Evolutionary conservation across 495 filamentous ascomycete genomes (phyloP).

Genomic region (Podospora fimiseda): DNA sequence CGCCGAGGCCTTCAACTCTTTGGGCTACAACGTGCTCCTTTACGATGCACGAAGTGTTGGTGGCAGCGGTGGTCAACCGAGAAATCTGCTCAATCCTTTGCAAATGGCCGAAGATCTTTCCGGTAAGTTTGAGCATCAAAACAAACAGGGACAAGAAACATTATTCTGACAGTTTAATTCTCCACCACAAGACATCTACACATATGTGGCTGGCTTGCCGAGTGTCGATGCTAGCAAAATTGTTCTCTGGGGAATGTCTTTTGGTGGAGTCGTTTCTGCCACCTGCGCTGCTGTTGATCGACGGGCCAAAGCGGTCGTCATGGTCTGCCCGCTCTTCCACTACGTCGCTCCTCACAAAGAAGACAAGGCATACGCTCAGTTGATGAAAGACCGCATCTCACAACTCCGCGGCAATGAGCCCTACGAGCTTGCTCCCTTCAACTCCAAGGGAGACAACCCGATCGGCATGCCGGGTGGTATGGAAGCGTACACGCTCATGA

Average conservation of each 20-base stretch:
- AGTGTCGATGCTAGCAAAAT: conserved; percentile 32
- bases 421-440: conserved; percentile 18
- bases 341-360: conserved; percentile 8
- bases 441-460: conserved; percentile 32
- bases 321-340: conserved; percentile 17
- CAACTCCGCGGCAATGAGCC: conserved; percentile 25
- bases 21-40: conserved; percentile 31
- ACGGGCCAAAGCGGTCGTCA: conserved; percentile 3
- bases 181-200: not conserved
- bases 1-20: conserved; percentile 34
- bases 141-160: no score
- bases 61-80: conserved; percentile 36
- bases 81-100: conserved; percentile 36
- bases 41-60: conserved; percentile 39
- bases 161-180: conserved; percentile 31
- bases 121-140: not conserved
- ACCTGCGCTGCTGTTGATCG: conserved; percentile 8
- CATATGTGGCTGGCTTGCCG: conserved; percentile 20
- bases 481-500: conserved; percentile 11
- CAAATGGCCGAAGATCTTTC: conserved; percentile 32
- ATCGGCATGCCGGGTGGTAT: conserved; percentile 13
- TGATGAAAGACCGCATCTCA: conserved; percentile 25
- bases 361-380: conserved; percentile 9
- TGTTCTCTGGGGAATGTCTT: conserved; percentile 45
- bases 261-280: conserved; percentile 20